Percentiles rank a stretch among this genome's conserved stretches.
These are phyloP conservation scores for Populus davidiana DNA, from an alignment of 345 rosid genomes.

Conservation along the genomic window DNA sequence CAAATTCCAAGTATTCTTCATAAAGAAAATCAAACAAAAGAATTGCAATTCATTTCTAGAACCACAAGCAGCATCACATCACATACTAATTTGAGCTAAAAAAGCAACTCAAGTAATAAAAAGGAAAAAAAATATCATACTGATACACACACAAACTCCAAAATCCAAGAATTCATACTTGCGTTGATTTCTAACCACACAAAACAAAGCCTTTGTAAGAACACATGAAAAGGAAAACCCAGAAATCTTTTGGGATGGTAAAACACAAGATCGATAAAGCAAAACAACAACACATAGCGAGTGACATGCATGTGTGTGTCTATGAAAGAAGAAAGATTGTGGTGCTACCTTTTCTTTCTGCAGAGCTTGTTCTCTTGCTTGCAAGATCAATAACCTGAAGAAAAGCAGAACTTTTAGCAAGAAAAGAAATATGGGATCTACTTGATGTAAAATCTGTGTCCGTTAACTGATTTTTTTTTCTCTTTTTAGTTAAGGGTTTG, in stretches of 20 bases:
- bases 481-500: slow-evolving; percentile 18
- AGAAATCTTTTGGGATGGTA: neutral
- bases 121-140: neutral
- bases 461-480: slow-evolving; percentile 14
- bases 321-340: neutral
- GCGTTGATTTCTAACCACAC: neutral
- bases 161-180: neutral
- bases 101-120: neutral
- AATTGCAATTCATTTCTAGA: neutral
- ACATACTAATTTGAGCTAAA: neutral
- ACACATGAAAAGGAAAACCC: neutral
- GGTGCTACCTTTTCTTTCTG: slow-evolving; percentile 20
- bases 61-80: neutral
- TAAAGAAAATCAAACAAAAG: neutral
- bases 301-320: neutral
- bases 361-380: slow-evolving; percentile 6
- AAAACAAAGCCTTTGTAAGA: neutral
- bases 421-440: neutral
- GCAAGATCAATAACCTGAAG: slow-evolving; percentile 22
- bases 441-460: neutral
- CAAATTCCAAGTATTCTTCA: neutral
- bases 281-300: neutral
- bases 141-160: neutral
- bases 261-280: neutral
- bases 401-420: slow-evolving; percentile 1